Conservation (phyloP, 306 rosid genomes). For the Senna tora region DNA sequence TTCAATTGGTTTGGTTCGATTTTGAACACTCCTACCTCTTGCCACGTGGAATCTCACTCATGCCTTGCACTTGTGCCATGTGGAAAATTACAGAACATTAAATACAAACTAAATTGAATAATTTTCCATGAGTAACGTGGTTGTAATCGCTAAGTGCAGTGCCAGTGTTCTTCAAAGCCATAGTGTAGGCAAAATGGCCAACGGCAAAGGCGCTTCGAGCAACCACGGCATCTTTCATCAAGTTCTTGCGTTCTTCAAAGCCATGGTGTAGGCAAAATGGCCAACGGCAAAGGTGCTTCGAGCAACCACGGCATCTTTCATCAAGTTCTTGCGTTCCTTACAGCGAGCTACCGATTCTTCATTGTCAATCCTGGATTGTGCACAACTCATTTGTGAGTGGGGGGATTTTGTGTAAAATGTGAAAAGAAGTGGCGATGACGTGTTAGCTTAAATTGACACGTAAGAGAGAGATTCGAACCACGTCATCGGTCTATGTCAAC, state of each 20-base stretch:
- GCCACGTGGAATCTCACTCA: too few species aligned
- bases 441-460: too few species aligned
- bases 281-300: conserved; percentile 84
- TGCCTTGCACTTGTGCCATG: too few species aligned
- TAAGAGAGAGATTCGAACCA: too few species aligned
- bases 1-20: too few species aligned
- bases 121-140: too few species aligned
- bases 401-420: background rate
- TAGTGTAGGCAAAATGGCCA: conserved; percentile 73
- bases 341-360: conserved; percentile 85
- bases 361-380: conserved; percentile 81
- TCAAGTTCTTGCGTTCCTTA: conserved; percentile 66
- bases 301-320: conserved; percentile 77
- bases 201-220: conserved; percentile 87
- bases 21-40: too few species aligned
- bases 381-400: conserved; percentile 68
- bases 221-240: conserved; percentile 74
- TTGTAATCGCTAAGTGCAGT: too few species aligned
- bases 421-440: too few species aligned
- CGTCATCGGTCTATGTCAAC: too few species aligned
- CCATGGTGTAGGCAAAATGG: conserved; percentile 71
- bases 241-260: conserved; percentile 63
- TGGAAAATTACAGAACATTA: too few species aligned
- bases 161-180: conserved; percentile 72
- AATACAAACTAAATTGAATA: too few species aligned